Percentiles rank a stretch among this genome's conserved stretches.
These are phyloP conservation scores for Modicella reniformis DNA, from an alignment of 371 early-diverging fungal species.

Conservation along the genomic window DNA sequence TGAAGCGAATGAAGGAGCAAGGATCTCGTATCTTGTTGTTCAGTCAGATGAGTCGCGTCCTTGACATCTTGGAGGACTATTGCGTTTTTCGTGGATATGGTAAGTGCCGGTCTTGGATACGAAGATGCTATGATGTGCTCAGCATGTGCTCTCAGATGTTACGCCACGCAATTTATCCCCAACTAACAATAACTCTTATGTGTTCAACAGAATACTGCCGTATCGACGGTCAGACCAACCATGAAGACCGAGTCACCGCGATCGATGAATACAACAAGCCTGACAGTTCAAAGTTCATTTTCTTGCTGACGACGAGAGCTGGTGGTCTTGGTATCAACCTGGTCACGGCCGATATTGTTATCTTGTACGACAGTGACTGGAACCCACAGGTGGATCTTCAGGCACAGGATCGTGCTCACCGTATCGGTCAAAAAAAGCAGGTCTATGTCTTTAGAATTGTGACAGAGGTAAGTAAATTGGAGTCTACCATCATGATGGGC, in stretches of 20 bases:
- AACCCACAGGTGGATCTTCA: conserved; percentile 97
- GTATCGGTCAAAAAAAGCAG: conserved; percentile 68
- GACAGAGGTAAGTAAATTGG: conserved; percentile 71
- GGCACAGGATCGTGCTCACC: conserved; percentile 75
- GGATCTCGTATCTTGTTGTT: conserved; percentile 98
- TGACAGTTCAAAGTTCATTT: conserved; percentile 93
- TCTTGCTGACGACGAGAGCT: conserved; percentile 96
- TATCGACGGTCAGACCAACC: conserved; percentile 96
- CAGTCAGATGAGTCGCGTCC: conserved; percentile 97
- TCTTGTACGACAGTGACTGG: conserved; percentile 99
- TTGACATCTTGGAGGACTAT: conserved; percentile 99
- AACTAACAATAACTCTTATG: background rate
- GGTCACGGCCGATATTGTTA: conserved; percentile 96
- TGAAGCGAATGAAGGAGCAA: conserved; percentile 83
- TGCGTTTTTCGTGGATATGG: conserved; percentile 88
- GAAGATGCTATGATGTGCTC: background rate
- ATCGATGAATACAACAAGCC: conserved; percentile 97
- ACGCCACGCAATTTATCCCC: background rate
- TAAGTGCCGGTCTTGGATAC: conserved; percentile 31
- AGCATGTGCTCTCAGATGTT: too few relatives aligned
- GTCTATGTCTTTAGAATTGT: conserved; percentile 98
- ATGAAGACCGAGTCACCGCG: conserved; percentile 90
- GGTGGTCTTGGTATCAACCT: conserved; percentile 99
- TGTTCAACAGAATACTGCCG: conserved; percentile 86
- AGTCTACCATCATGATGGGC: background rate